Evolutionary conservation across 805 yeast species (phyloP).

Genomic region (Saturnispora gosingensis): DNA sequence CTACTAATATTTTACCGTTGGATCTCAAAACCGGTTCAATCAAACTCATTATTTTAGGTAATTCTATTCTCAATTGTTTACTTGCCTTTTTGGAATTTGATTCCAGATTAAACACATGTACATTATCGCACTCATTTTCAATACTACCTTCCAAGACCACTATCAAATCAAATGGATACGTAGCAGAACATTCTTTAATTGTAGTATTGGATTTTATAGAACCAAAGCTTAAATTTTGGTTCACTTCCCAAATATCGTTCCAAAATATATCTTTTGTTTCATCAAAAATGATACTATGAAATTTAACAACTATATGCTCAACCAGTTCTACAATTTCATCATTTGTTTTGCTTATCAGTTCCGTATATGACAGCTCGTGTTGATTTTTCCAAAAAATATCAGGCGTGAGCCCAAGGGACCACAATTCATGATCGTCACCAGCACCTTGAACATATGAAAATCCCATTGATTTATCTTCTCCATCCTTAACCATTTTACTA

Average conservation of each 20-base stretch:
- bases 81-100: conserved; percentile 54
- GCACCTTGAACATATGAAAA: conserved; percentile 81
- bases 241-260: conserved; percentile 9
- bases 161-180: conserved; percentile 20
- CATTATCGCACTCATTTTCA: conserved; percentile 11
- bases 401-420: conserved; percentile 57
- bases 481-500: conserved; percentile 54
- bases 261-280: neutral
- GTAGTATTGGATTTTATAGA: conserved; percentile 9
- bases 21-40: conserved; percentile 12
- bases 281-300: neutral
- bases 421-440: conserved; percentile 87
- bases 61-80: conserved; percentile 40
- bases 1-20: conserved; percentile 31
- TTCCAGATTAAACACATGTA: conserved; percentile 18
- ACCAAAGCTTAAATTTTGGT: conserved; percentile 18
- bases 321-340: conserved; percentile 20
- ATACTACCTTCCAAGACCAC: conserved; percentile 15
- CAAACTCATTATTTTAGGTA: conserved; percentile 35
- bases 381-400: conserved; percentile 45
- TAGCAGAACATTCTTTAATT: neutral
- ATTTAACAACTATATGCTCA: neutral
- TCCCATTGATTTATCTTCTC: conserved; percentile 36
- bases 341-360: conserved; percentile 21
- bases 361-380: conserved; percentile 13